Evolutionary conservation across 2,329 filamentous ascomycete genomes (phyloP).

Genomic region (Botryotinia narcissicola): DNA sequence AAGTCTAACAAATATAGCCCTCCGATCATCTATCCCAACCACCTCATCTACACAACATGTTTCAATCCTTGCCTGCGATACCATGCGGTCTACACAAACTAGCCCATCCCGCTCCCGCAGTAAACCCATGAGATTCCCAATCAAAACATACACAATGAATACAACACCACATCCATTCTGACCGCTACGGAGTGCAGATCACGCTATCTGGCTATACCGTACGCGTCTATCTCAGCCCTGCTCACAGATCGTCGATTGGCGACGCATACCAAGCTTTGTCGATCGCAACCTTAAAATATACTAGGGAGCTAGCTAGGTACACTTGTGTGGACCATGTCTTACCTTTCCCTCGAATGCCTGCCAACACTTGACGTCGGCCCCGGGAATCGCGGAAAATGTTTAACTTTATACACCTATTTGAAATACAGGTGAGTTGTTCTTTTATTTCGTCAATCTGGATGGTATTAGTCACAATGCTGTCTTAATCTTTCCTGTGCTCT

Average conservation of each 20-base stretch:
- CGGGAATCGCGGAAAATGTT: not conserved
- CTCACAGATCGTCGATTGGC: not conserved
- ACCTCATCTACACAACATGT: not conserved
- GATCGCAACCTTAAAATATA: not conserved
- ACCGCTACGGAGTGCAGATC: not conserved
- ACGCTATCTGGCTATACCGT: not conserved
- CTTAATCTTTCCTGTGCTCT: not conserved
- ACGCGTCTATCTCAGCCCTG: not conserved
- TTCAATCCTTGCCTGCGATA: not conserved
- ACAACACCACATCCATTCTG: not conserved
- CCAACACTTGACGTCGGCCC: not conserved
- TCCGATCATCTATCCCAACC: not conserved
- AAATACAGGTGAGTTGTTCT: too few relatives aligned
- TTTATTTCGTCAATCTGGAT: not conserved
- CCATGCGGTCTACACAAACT: not conserved
- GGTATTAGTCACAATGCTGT: not conserved
- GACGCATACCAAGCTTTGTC: not conserved
- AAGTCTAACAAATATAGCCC: not conserved
- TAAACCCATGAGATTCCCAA: not conserved
- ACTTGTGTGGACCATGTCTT: not conserved
- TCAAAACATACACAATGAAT: not conserved
- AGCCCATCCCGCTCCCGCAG: not conserved
- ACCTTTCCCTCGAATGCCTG: not conserved
- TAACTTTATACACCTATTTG: not conserved
- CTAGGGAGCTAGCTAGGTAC: too few relatives aligned